These are phyloP conservation scores for Bretschneidera sinensis DNA, from an alignment of 345 rosid genomes.

Conservation along the genomic window DNA sequence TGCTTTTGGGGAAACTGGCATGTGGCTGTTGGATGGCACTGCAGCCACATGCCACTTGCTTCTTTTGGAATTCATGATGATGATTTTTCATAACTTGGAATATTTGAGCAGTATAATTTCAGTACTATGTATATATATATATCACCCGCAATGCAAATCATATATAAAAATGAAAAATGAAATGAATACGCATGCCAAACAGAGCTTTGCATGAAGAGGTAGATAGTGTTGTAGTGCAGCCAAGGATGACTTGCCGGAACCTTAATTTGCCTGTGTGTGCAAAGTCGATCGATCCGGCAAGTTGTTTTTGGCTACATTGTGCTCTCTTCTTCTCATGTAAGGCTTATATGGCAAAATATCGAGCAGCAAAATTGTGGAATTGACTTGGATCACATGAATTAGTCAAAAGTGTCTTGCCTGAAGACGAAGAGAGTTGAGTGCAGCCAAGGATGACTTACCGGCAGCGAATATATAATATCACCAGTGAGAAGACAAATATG, in stretches of 20 bases:
- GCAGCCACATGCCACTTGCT: background rate
- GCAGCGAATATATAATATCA: too few species aligned
- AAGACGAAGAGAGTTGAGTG: too few species aligned
- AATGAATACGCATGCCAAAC: slow-evolving; percentile 11
- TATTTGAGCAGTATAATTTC: slow-evolving; percentile 16
- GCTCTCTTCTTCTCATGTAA: slow-evolving; percentile 50
- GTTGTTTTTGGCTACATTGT: slow-evolving; percentile 52
- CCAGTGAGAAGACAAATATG: too few species aligned
- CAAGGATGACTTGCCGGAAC: slow-evolving; percentile 29
- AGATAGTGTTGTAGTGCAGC: slow-evolving; percentile 1
- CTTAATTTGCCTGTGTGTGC: background rate
- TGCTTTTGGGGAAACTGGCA: background rate
- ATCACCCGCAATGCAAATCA: background rate
- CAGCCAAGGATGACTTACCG: too few species aligned
- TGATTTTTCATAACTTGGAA: background rate
- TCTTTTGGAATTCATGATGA: slow-evolving; percentile 9
- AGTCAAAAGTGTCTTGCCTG: too few species aligned
- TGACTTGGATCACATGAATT: too few species aligned
- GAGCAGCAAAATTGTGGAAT: too few species aligned
- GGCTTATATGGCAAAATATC: background rate
- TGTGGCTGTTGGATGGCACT: background rate
- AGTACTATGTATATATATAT: slow-evolving; percentile 21
- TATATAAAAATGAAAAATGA: background rate
- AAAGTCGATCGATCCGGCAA: slow-evolving; percentile 31
- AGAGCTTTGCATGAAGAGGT: slow-evolving; percentile 30